Conservation (phyloP, 2,329 filamentous ascomycete genomes). For the Uncinocarpus reesii region DNA sequence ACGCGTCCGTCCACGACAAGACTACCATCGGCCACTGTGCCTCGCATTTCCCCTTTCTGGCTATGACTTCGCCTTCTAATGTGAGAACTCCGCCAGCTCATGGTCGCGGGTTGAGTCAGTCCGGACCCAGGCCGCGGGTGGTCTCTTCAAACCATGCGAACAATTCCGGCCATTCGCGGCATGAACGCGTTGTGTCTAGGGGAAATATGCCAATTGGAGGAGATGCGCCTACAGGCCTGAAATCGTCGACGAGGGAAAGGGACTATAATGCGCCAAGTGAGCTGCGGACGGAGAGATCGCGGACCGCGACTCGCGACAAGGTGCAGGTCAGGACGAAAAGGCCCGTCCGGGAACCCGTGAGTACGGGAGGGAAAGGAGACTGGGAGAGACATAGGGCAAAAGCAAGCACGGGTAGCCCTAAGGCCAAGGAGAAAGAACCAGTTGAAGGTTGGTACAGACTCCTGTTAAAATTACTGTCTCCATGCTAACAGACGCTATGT, state of each 20-base stretch:
- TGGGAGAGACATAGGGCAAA: conserved; percentile 28
- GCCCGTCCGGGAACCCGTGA: conserved; percentile 38
- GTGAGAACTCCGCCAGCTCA: conserved; percentile 31
- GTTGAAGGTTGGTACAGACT: conserved; percentile 24
- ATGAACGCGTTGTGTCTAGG: conserved; percentile 16
- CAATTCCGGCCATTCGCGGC: conserved; percentile 17
- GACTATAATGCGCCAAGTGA: conserved; percentile 30
- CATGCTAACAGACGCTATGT: conserved; percentile 8
- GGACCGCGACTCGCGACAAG: conserved; percentile 55
- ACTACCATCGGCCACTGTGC: background rate
- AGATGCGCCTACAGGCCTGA: conserved; percentile 14
- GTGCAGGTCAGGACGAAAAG: conserved; percentile 51
- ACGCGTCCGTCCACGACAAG: background rate
- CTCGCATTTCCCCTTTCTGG: conserved; percentile 19
- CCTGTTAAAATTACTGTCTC: background rate
- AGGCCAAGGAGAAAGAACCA: conserved; percentile 28
- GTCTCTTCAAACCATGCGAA: conserved; percentile 30
- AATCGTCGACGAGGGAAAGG: conserved; percentile 28
- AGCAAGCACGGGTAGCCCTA: conserved; percentile 23
- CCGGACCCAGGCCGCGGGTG: conserved; percentile 34
- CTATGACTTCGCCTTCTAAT: conserved; percentile 18
- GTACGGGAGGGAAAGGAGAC: conserved; percentile 27
- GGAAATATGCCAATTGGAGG: conserved; percentile 17
- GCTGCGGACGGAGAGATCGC: conserved; percentile 32
- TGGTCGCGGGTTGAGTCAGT: conserved; percentile 32